Evolutionary conservation across 2,329 filamentous ascomycete genomes (phyloP).

Genomic region (Monosporascus sp.): DNA sequence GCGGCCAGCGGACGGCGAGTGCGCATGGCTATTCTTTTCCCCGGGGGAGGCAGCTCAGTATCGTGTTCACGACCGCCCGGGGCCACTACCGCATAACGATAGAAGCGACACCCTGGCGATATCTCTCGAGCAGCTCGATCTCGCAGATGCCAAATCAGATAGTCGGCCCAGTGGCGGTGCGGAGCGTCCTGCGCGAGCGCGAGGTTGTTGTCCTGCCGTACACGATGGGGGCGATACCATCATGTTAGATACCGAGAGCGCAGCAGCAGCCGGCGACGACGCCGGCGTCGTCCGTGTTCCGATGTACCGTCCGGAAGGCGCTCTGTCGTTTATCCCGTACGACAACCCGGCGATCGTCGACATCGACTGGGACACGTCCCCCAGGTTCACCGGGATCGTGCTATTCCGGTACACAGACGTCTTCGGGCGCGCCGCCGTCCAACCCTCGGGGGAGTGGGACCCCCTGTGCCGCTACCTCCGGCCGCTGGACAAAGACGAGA

Average conservation of each 20-base stretch:
- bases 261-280: neutral
- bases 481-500: conserved; percentile 1
- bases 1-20: conserved; percentile 15
- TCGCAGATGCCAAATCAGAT: no score
- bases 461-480: conserved; percentile 8
- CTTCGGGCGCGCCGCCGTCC: conserved; percentile 10
- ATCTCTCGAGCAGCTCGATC: no score
- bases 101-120: neutral
- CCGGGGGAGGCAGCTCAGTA: conserved; percentile 9
- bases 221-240: conserved; percentile 9
- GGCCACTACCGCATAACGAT: neutral
- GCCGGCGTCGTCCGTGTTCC: conserved; percentile 7
- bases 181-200: no score
- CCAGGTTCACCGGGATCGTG: conserved; percentile 6
- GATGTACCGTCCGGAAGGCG: conserved; percentile 1
- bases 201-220: neutral
- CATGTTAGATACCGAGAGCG: conserved; percentile 7
- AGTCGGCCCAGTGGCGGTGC: neutral
- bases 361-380: conserved; percentile 9
- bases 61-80: neutral
- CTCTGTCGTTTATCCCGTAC: conserved; percentile 11
- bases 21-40: conserved; percentile 17
- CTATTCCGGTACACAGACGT: conserved; percentile 14
- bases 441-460: conserved; percentile 4
- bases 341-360: conserved; percentile 9